Base-by-base conservation (phyloP, 2,329 filamentous ascomycete genomes). In the Balansia obtecta region DNA sequence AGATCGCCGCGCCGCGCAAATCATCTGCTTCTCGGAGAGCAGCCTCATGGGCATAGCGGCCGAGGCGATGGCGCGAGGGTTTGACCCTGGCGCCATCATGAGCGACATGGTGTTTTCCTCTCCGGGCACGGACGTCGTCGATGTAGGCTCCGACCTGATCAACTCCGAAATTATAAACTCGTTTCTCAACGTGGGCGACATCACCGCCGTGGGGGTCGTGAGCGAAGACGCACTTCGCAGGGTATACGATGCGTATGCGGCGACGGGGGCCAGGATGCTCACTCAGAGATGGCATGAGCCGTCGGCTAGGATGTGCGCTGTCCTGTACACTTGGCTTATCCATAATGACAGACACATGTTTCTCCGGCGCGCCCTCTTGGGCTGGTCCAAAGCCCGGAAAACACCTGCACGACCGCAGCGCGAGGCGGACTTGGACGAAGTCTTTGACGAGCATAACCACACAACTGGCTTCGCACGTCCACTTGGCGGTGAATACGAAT, bases 341-440 rank as follows among this genome's bases (percentile, higher is more conserved):
- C 59, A 62, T 9, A 64, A 64, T 27, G 62, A 64, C 49, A 54
- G 61, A 4, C 61, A 64, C n/a, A 53, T 63, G 54, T 64, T 63
- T 50, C 53, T 64, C 22, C 62, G 61, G 3, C 62, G 61, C 16
- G 62, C 61, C 0, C 5, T 64, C 0, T 33, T 64, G 11, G 61
- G 61, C 13, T 64, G 60, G 59, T 45, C 51, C 8, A 63, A 61
- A 48, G 60, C 61, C 1, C 56, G 61, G 1, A 63, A 63, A 45
- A 48, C 54, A 2, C 58, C 59, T 4, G 54, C 58, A 4, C 46
- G 48, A 8, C 50, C 50, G 4, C 60, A 59, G 32, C 47, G 56
- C 2, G 61, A 64, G 37, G 62, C 56, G 0, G 61, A 64, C 4
- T 62, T 64, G 2, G 62, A 64, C 16, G 61, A 64, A 44, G 60